A percentile compares a stretch with the other conserved stretches of the same genome.
These are phyloP conservation scores for Phaffia rhodozyma DNA, from an alignment of 1,284 basidiomycete species.

Conservation along the genomic window DNA sequence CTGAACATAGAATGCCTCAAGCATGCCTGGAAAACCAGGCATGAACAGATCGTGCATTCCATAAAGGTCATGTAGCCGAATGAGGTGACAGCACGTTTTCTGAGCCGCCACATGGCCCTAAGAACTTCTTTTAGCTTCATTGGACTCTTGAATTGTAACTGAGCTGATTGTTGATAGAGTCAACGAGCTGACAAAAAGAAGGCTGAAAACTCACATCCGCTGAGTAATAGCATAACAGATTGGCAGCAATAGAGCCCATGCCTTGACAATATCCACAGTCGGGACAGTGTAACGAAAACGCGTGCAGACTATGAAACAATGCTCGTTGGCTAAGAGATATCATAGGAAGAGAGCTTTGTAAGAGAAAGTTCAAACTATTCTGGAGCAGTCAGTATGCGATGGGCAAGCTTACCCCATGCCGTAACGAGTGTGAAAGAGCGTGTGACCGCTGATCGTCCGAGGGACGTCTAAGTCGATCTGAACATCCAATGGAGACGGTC, in stretches of 20 bases:
- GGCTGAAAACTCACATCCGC: constrained; percentile 47
- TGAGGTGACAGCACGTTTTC: constrained; percentile 69
- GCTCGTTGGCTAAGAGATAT: constrained; percentile 60
- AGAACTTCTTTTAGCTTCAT: too few relatives aligned
- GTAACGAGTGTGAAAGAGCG: constrained; percentile 90
- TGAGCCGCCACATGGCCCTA: constrained; percentile 20
- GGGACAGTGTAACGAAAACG: constrained; percentile 69
- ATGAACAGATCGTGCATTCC: constrained; percentile 77
- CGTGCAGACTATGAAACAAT: constrained; percentile 87
- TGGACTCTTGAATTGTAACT: too few relatives aligned
- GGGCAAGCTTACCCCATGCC: constrained; percentile 63
- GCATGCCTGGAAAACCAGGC: constrained; percentile 89
- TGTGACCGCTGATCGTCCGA: constrained; percentile 86
- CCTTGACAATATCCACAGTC: constrained; percentile 98
- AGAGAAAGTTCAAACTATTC: not conserved
- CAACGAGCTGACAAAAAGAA: too few relatives aligned
- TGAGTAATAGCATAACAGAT: constrained; percentile 83
- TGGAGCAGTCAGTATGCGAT: not conserved
- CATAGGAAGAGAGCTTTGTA: not conserved
- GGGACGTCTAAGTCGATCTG: constrained; percentile 99
- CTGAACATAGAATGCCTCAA: constrained; percentile 89
- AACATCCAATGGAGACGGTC: constrained; percentile 77
- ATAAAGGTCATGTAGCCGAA: constrained; percentile 78
- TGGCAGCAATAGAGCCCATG: constrained; percentile 95
- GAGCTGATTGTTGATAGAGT: too few relatives aligned